Evolutionary conservation across 177 flowering plant genomes (phyloP), one percentile per base, ranked within the genome.

Genomic region (Vitis hybrid): DNA sequence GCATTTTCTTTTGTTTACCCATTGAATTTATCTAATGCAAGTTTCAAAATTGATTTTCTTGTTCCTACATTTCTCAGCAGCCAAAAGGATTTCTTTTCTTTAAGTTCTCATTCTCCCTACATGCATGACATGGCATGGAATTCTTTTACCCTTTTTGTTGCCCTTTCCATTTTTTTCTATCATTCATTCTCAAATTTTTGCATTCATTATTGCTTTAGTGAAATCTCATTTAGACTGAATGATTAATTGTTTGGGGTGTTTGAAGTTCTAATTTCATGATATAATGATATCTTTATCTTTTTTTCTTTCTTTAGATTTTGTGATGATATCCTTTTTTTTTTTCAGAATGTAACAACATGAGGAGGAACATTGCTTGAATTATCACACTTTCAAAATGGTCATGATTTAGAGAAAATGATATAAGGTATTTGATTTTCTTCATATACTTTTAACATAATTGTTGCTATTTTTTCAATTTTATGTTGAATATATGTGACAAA

Each of bases 261-360:
- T 54, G 57, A 54, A 14, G 65, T 7, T 67, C 44, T 14, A 19
- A n/a, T 2, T 20, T 67, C 19, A n/a, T 60, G 12, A 3, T 13
- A 56, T 62, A 33, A 4, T 33, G 7, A 33, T 4, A 33, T 33
- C 44, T 33, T 33, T 33, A 0, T 33, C 0, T 33, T 33, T 33
- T 20, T 20, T 20, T 20, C 22, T 22, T 6, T 22, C 24, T 22
- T 22, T 22, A 22, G 24, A 22, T 20, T 20, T 20, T 20, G 22
- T 20, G 22, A 0, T 20, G 57, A 3, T 56, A 44, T 19, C 12
- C 10, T 50, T 50, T 5, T 22, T 53, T 11, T 66, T 84, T 53
- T 11, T 66, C 83, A 92, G 98, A 92, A 92, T 60, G 67, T 90
- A 55, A 84, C 88, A 4, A 88, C 84, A 66, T 93, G 95, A 97